Evolutionary conservation across 148 eudicot species (phyloP).

Genomic region (Rhododendron molle): DNA sequence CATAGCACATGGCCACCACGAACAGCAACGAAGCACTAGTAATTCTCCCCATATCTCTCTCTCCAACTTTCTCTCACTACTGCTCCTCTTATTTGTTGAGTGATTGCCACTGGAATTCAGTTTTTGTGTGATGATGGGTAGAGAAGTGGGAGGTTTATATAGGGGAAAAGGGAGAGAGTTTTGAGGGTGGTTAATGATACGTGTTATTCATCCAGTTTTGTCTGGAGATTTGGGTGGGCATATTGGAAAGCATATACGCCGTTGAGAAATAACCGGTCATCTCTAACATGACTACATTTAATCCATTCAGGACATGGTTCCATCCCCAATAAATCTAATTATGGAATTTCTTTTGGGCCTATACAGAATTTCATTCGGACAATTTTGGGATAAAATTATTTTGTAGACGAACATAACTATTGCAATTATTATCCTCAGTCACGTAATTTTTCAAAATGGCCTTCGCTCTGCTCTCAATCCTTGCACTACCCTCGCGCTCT

Average conservation of each 20-base stretch:
- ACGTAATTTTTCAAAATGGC: too few relatives aligned
- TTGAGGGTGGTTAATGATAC: background rate
- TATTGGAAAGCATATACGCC: background rate
- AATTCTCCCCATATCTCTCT: slow-evolving; percentile 10
- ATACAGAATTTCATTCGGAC: background rate
- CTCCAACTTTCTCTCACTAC: background rate
- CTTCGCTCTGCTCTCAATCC: too few relatives aligned
- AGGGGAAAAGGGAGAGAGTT: background rate
- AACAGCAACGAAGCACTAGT: slow-evolving; percentile 15
- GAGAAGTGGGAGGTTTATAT: background rate
- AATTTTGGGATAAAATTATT: too few relatives aligned
- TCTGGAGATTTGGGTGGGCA: background rate
- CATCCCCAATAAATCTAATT: too few relatives aligned
- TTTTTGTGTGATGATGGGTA: background rate
- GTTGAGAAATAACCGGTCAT: background rate
- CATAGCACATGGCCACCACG: slow-evolving; percentile 13
- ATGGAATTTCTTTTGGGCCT: background rate
- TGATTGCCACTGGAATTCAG: background rate
- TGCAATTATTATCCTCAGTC: too few relatives aligned
- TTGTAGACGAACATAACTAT: too few relatives aligned
- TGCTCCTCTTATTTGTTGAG: background rate
- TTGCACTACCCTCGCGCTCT: too few relatives aligned
- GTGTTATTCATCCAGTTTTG: background rate
- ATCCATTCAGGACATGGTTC: too few relatives aligned
- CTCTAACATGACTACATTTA: too few relatives aligned